phyloP scores from a whole-genome alignment of 2,329 filamentous ascomycete species.

The Alternaria triticimaculans region DNA sequence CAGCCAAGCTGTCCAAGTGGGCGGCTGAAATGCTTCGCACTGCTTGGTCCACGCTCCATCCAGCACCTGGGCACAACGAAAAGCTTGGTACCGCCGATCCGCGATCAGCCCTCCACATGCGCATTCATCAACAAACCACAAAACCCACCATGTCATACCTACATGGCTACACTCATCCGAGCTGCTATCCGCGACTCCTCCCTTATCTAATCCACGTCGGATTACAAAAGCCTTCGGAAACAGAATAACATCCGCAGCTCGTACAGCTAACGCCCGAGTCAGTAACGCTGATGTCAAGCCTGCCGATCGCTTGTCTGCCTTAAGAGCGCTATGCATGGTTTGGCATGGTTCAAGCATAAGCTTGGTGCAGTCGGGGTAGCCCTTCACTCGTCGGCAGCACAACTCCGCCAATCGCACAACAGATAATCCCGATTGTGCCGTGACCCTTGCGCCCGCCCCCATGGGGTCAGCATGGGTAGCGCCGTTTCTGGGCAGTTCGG shows the following conservation, averaged over 20 bases:
- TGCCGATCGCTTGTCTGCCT: background rate
- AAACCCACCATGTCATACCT: background rate
- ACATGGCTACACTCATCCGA: background rate
- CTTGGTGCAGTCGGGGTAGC: background rate
- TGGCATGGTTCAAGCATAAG: background rate
- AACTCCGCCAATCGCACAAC: background rate
- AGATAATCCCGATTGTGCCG: background rate
- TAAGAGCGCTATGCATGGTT: background rate
- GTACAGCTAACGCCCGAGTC: background rate
- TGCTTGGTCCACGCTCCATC: constrained; percentile 3
- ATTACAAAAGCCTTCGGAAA: background rate
- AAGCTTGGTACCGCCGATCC: background rate
- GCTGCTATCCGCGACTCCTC: background rate
- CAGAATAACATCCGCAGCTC: background rate
- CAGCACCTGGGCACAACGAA: background rate
- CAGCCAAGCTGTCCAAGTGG: constrained; percentile 5
- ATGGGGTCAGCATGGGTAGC: background rate
- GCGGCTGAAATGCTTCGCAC: constrained; percentile 5
- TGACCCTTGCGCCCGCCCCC: background rate
- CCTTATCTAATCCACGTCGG: background rate
- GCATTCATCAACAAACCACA: background rate
- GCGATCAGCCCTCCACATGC: background rate
- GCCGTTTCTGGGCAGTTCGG: background rate
- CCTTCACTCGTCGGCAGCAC: background rate
- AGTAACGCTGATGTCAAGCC: background rate